Evolutionary conservation across 2,329 filamentous ascomycete species (phyloP).

Genomic region (Neobulgaria alba): DNA sequence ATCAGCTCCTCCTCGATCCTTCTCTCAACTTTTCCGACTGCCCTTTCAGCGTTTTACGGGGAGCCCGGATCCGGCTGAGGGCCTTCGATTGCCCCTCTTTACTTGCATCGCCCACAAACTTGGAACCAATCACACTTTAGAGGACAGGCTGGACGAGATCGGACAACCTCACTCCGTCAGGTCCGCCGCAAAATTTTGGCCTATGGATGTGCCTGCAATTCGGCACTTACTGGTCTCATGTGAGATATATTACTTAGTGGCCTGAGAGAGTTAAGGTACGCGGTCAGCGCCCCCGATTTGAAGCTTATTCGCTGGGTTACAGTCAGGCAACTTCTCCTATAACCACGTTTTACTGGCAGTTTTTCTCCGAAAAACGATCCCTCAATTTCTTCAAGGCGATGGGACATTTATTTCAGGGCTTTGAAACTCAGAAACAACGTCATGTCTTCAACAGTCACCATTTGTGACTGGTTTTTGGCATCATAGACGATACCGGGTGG

Average conservation of each 20-base stretch:
- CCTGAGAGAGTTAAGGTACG: background rate
- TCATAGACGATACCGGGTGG: too few species aligned
- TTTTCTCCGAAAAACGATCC: background rate
- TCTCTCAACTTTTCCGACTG: background rate
- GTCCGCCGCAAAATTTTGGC: too few species aligned
- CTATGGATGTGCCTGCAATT: too few species aligned
- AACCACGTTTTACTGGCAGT: background rate
- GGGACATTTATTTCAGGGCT: background rate
- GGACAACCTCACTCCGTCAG: background rate
- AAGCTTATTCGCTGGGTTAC: background rate
- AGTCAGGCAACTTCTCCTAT: background rate
- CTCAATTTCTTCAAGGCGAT: background rate
- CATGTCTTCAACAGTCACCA: background rate
- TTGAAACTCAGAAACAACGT: background rate
- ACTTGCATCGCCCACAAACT: background rate
- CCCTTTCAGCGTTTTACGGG: background rate
- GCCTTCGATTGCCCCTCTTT: background rate
- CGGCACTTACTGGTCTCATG: too few species aligned
- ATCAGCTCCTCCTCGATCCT: background rate
- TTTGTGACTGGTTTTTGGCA: too few species aligned
- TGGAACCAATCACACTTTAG: background rate
- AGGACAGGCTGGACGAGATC: background rate
- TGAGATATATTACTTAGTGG: background rate
- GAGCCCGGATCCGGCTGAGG: background rate
- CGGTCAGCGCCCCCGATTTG: background rate